Evolutionary conservation across 1,284 basidiomycete genomes (phyloP), one percentile per base, ranked within the genome.

Genomic region (Papiliotrema laurentii): DNA sequence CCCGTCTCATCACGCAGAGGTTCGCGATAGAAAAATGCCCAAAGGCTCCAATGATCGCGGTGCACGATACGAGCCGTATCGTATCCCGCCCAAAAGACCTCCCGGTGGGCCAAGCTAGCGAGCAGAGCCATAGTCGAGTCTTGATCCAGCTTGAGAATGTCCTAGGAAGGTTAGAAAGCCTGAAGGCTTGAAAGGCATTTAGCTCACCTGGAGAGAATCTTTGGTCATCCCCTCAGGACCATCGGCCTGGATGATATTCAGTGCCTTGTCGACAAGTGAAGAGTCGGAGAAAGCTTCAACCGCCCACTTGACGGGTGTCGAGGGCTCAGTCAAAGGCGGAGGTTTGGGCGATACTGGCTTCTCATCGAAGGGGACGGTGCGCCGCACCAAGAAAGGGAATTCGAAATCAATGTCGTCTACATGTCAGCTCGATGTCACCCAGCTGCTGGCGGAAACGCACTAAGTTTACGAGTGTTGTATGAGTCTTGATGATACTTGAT

Each of bases 81-180:
- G 62, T 85, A 86, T 13, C 87, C 87, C 9, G 78, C 75, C 83
- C 84, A 85, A 62, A 83, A 80, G 16, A 85, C 63, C 49, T 83
- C 75, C 4, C 84, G 83, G 2, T 39, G 22, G 7, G 41, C 22
- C n/a, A 63, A 51, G 18, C 21, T 19, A 1, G 60, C 49, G 10
- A 67, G 48, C 0, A 48, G 35, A 1, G 59, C 54, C 2, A 65
- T 44, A 0, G 54, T 53, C 5, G 41, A 31, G 26, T 54, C 45
- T 11, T 65, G 49, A 1, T n/a, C 24, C 11, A 31, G 26, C n/a
- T 30, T 24, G 7, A 27, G 35, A 21, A 16, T 1, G 38, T 5
- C 22, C 30, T 27, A 26, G 5, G 6, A 5, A 7, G n/a, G n/a
- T 21, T 22, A 19, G 37, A 13, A 6, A 31, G 30, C 9, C 30